These are phyloP conservation scores for Citrus maxima DNA, from an alignment of 345 rosid genomes.

Conservation along the genomic window DNA sequence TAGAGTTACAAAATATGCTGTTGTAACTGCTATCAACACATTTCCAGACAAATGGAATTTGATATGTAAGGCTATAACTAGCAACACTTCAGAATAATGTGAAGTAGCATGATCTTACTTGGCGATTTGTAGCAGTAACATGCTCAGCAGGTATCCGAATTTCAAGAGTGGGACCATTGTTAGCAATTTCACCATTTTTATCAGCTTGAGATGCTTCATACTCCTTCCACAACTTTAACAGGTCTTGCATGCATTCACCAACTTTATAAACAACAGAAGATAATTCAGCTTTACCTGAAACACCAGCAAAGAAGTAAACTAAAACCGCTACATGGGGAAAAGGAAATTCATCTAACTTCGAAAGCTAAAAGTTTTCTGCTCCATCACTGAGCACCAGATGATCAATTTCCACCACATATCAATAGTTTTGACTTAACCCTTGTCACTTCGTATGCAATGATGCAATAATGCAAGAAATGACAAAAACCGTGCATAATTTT, in stretches of 20 bases:
- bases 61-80: background rate
- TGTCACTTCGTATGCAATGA: background rate
- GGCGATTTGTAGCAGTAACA: constrained; percentile 99
- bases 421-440: background rate
- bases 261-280: constrained; percentile 87
- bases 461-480: background rate
- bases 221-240: constrained; percentile 92
- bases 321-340: background rate
- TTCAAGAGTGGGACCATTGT: constrained; percentile 89
- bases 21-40: background rate
- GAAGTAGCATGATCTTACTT: constrained; percentile 51
- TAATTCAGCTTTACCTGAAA: constrained; percentile 87
- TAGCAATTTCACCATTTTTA: constrained; percentile 62
- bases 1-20: background rate
- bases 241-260: constrained; percentile 99
- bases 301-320: constrained; percentile 27
- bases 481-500: background rate
- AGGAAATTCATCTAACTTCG: background rate
- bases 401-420: background rate
- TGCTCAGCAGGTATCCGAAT: constrained; percentile 94
- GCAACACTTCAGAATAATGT: constrained; percentile 1
- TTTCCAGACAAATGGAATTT: background rate
- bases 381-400: background rate
- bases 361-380: background rate
- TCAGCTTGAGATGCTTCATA: constrained; percentile 67